phyloP scores from a whole-genome alignment of 371 early-diverging fungal genomes.

The Catenaria anguillulae region DNA sequence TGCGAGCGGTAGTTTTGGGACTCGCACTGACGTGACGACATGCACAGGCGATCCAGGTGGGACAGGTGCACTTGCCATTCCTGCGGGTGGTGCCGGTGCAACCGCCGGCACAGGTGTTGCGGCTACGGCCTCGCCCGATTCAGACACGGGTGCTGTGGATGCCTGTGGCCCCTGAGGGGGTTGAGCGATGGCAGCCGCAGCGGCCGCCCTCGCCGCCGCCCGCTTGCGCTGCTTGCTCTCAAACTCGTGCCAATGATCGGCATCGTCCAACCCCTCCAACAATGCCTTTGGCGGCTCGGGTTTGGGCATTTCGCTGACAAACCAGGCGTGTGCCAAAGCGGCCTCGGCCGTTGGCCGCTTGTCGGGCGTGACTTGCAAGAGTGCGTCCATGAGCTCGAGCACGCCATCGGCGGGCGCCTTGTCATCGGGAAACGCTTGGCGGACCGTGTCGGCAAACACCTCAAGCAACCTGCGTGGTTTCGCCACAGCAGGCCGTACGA shows the following conservation, averaged over 20 bases:
- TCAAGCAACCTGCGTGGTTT: neutral
- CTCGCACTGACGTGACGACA: too few species aligned
- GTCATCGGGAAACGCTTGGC: constrained; percentile 2
- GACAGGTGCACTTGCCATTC: too few species aligned
- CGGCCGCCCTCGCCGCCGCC: neutral
- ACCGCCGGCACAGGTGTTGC: too few species aligned
- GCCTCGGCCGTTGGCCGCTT: constrained; percentile 30
- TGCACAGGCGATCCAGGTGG: too few species aligned
- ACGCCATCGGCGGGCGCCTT: constrained; percentile 10
- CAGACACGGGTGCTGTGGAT: too few species aligned
- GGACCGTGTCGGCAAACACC: neutral
- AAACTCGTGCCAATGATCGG: constrained; percentile 34
- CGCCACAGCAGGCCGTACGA: constrained; percentile 21
- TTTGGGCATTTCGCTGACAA: constrained; percentile 19
- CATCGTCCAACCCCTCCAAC: constrained; percentile 10
- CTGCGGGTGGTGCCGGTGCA: too few species aligned
- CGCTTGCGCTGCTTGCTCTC: constrained; percentile 24
- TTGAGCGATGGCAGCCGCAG: neutral
- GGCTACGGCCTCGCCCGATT: too few species aligned
- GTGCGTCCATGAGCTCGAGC: constrained; percentile 28
- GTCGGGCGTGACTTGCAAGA: constrained; percentile 35
- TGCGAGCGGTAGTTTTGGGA: too few species aligned
- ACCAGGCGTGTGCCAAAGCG: constrained; percentile 34
- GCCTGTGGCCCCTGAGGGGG: too few species aligned
- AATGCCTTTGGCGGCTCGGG: constrained; percentile 13